These are phyloP conservation scores for Dactylellina cionopaga DNA, from an alignment of 2,329 filamentous ascomycete genomes.

Conservation along the genomic window DNA sequence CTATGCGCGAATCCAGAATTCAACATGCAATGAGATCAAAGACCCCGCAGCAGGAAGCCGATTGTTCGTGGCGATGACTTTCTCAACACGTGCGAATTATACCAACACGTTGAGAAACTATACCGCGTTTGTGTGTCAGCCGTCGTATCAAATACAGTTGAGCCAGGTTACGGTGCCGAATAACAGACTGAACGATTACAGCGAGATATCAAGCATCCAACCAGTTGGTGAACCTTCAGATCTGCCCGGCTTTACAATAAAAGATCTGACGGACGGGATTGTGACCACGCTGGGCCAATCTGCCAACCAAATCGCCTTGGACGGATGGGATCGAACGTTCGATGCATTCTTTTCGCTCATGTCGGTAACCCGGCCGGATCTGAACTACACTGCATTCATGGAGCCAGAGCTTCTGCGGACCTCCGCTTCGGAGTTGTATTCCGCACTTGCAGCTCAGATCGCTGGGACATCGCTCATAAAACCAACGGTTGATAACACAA, in stretches of 20 bases:
- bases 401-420: slow-evolving; percentile 36
- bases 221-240: neutral
- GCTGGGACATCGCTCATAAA: slow-evolving; percentile 3
- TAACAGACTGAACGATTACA: slow-evolving; percentile 35
- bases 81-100: slow-evolving; percentile 35
- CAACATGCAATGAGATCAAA: slow-evolving; percentile 36
- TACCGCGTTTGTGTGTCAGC: slow-evolving; percentile 37
- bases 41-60: slow-evolving; percentile 22
- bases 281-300: neutral
- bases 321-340: slow-evolving; percentile 18
- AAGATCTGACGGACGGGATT: slow-evolving; percentile 35
- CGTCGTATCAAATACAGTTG: slow-evolving; percentile 23
- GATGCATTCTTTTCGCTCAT: slow-evolving; percentile 38
- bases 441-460: slow-evolving; percentile 40
- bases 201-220: slow-evolving; percentile 10
- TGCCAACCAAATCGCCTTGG: neutral
- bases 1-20: slow-evolving; percentile 39
- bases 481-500: neutral
- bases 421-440: slow-evolving; percentile 24
- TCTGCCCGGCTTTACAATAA: slow-evolving; percentile 17
- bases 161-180: slow-evolving; percentile 17
- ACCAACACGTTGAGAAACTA: slow-evolving; percentile 38
- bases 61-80: slow-evolving; percentile 39
- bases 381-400: slow-evolving; percentile 41
- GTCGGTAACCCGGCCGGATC: neutral